Evolutionary conservation across 208 protist species (phyloP).

Genomic region (Angomonas deanei): DNA sequence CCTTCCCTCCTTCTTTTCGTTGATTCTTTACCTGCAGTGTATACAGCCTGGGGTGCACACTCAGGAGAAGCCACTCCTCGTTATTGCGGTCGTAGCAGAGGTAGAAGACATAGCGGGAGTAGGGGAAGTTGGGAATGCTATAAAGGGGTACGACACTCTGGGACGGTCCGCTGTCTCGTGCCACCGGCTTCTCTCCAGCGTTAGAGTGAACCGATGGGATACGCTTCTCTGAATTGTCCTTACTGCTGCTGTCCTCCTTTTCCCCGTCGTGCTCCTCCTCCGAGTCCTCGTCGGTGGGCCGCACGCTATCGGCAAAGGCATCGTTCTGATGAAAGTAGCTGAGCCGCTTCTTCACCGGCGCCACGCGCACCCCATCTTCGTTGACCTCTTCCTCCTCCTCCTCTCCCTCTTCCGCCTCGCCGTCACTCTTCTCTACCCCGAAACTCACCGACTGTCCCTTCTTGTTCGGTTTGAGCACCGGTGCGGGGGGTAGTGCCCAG

Average conservation of each 20-base stretch:
- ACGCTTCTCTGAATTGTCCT: background rate
- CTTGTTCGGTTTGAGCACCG: slow-evolving; percentile 1
- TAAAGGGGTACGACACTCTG: background rate
- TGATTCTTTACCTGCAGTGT: slow-evolving; percentile 22
- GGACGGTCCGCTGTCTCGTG: background rate
- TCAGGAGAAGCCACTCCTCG: slow-evolving; percentile 52
- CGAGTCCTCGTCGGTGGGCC: background rate
- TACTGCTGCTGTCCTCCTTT: background rate
- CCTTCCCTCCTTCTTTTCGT: background rate
- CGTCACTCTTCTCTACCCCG: background rate
- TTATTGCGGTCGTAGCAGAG: slow-evolving; percentile 23
- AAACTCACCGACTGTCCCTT: background rate
- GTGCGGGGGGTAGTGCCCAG: slow-evolving; percentile 34
- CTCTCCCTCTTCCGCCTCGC: background rate
- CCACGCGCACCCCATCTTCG: background rate
- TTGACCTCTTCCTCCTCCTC: slow-evolving; percentile 1
- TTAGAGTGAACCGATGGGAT: background rate
- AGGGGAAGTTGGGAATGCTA: slow-evolving; percentile 15
- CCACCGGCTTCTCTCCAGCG: background rate
- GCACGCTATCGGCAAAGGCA: slow-evolving; percentile 4
- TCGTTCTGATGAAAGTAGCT: slow-evolving; percentile 6
- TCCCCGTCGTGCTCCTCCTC: background rate
- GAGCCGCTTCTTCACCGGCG: background rate
- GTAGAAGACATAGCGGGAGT: slow-evolving; percentile 24
- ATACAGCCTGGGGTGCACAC: slow-evolving; percentile 37